Evolutionary conservation across 352 stramenopile species (phyloP).

Genomic region (Globisporangium alternatum): DNA sequence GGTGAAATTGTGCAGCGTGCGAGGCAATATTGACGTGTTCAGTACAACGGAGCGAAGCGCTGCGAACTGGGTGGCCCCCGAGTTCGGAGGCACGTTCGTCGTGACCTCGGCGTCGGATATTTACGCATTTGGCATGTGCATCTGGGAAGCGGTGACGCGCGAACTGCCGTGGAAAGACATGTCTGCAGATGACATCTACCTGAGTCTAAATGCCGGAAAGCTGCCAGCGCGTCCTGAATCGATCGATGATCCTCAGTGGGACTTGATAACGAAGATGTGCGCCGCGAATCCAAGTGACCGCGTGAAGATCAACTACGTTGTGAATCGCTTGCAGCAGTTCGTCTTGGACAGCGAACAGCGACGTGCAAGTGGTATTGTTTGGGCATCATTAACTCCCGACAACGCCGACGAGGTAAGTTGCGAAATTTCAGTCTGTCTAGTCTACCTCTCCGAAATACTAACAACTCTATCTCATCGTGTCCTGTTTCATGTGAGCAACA

Average conservation of each 20-base stretch:
- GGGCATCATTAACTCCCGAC: too few species aligned
- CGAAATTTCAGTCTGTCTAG: too few species aligned
- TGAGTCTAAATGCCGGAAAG: background rate
- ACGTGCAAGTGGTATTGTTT: too few species aligned
- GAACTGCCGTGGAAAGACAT: background rate
- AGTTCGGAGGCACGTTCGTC: background rate
- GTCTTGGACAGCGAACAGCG: constrained; percentile 6
- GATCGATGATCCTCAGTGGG: background rate
- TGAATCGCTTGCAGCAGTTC: background rate
- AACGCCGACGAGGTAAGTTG: too few species aligned
- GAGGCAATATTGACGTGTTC: background rate
- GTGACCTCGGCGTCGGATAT: background rate
- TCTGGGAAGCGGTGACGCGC: background rate
- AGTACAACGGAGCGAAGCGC: background rate
- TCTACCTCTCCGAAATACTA: too few species aligned
- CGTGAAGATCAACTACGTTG: constrained; percentile 6
- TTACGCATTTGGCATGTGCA: background rate
- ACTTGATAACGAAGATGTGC: background rate
- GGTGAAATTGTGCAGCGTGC: background rate
- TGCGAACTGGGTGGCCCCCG: background rate
- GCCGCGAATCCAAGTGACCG: background rate
- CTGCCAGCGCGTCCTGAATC: background rate
- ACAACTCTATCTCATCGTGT: too few species aligned
- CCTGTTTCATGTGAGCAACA: too few species aligned
- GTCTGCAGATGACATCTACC: background rate